Base-by-base conservation (phyloP, 2,329 filamentous ascomycete species). In the Calonectria henricotiae region DNA sequence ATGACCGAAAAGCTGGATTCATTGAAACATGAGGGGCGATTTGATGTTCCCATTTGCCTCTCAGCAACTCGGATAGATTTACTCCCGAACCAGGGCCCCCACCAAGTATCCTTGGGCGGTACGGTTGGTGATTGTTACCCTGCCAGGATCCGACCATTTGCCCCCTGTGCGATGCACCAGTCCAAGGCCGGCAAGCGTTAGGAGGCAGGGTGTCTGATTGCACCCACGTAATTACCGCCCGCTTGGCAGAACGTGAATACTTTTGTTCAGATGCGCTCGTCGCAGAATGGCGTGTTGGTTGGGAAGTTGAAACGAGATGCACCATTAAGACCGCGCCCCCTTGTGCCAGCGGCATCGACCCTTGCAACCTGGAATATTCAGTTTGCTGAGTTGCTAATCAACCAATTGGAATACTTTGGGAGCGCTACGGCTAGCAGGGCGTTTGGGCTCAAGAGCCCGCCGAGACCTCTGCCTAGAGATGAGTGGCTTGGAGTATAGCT, bases 401-500 rank as follows among this genome's bases (percentile, higher is more conserved):
- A 17, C 27, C 20, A 37, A 37, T 37, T 58, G 20, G 51, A 25
- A 39, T 13, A 39, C 20, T 58, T 5, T 39, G 37, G 20, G 35
- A 39, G 20, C 32, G 7, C 20, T 41, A 62, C 27, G 20, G 8
- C 32, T 35, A 30, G 65, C 17, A 47, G 35, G 17, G 49, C 47
- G 60, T 39, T 41, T 25, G 44, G 37, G 35, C 49, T 61, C 51
- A 27, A 17, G 35, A 39, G 12, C 5, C 11, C 20, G 17, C 20
- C 32, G 9, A 37, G 51, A 43, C 20, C 37, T 13, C 35, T 61
- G 44, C 8, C 27, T 62, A 35, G 62, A 65, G 54, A 62, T 62
- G 67, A 62, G 62, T 61, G 61, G 61, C 66, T 55, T 62, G 65
- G 23, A 25, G 27, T 30, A 54, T 5, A 13, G 30, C 47, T 64